Conservation (phyloP, 2,329 filamentous ascomycete species). For the Rhynchosporium secalis region DNA sequence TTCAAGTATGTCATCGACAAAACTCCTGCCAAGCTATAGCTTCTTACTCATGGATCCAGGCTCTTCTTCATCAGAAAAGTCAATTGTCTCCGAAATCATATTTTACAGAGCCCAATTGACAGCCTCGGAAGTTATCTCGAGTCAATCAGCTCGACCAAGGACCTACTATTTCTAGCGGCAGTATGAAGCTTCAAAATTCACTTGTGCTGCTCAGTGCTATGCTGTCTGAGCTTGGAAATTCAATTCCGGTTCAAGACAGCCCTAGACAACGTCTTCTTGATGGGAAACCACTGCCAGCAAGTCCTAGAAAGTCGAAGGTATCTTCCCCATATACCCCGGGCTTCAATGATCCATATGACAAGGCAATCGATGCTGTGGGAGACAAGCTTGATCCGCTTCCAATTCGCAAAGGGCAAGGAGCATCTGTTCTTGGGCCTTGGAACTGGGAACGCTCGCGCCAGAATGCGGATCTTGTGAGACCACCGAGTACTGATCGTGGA, state of each 20-base stretch:
- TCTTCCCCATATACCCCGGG: conserved; percentile 58
- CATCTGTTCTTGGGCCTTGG: conserved; percentile 67
- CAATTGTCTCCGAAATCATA: not conserved
- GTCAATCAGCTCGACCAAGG: conserved; percentile 2
- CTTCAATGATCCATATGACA: conserved; percentile 61
- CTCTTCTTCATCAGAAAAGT: conserved; percentile 6
- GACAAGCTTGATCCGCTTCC: conserved; percentile 65
- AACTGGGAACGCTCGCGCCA: conserved; percentile 69
- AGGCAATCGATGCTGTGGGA: conserved; percentile 60
- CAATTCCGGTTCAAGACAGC: conserved; percentile 47
- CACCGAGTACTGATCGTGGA: conserved; percentile 71
- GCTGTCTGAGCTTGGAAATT: conserved; percentile 30
- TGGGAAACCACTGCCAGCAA: conserved; percentile 48
- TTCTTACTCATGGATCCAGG: conserved; percentile 1
- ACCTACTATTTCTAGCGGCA: conserved; percentile 13
- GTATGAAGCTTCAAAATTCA: conserved; percentile 33
- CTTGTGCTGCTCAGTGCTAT: conserved; percentile 29
- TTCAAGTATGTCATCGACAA: conserved; percentile 7
- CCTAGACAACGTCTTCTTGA: conserved; percentile 55
- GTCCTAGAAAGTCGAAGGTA: conserved; percentile 37
- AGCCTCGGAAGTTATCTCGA: not conserved
- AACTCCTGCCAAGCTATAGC: not conserved
- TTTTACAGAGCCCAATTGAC: not conserved
- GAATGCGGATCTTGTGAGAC: conserved; percentile 69
- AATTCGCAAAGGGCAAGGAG: conserved; percentile 62